Percentiles rank a stretch among this genome's conserved stretches.
These are phyloP conservation scores for Psilocybe subaeruginosa DNA, from an alignment of 768 basidiomycete genomes.

Conservation along the genomic window DNA sequence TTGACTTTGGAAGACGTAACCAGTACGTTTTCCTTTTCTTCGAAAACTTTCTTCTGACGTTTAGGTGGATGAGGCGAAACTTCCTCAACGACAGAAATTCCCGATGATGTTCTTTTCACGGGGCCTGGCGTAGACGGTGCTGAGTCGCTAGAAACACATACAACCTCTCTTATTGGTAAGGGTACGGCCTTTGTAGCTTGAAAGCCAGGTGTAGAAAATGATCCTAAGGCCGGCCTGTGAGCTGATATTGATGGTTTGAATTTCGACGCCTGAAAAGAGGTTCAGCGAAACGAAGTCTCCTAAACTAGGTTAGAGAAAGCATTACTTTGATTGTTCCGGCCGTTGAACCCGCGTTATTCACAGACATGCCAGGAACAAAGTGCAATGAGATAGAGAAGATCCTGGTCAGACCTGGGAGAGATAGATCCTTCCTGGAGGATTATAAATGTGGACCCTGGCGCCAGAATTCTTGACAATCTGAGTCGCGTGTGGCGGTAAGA, in stretches of 20 bases:
- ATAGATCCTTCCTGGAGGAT: not conserved
- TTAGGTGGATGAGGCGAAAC: conserved; percentile 33
- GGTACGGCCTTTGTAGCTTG: conserved; percentile 15
- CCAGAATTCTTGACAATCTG: not conserved
- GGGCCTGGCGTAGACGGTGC: conserved; percentile 32
- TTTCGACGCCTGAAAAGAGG: conserved; percentile 17
- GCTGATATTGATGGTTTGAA: conserved; percentile 20
- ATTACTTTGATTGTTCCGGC: not conserved
- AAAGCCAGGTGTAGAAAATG: conserved; percentile 50
- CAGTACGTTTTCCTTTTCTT: conserved; percentile 40
- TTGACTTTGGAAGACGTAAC: conserved; percentile 13
- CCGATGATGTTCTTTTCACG: conserved; percentile 45
- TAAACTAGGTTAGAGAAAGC: not conserved
- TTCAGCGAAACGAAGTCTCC: no score
- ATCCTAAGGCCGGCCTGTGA: conserved; percentile 4
- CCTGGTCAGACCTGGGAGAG: no score
- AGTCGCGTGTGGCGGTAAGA: not conserved
- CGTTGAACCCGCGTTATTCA: not conserved
- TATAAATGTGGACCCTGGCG: not conserved
- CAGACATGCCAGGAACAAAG: no score
- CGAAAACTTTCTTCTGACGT: conserved; percentile 30
- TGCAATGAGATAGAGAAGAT: no score
- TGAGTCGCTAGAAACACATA: conserved; percentile 42
- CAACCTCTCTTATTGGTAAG: conserved; percentile 26
- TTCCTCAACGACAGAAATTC: conserved; percentile 33